Conservation (phyloP, 805 yeast species). For the Wickerhamomyces mucosus region DNA sequence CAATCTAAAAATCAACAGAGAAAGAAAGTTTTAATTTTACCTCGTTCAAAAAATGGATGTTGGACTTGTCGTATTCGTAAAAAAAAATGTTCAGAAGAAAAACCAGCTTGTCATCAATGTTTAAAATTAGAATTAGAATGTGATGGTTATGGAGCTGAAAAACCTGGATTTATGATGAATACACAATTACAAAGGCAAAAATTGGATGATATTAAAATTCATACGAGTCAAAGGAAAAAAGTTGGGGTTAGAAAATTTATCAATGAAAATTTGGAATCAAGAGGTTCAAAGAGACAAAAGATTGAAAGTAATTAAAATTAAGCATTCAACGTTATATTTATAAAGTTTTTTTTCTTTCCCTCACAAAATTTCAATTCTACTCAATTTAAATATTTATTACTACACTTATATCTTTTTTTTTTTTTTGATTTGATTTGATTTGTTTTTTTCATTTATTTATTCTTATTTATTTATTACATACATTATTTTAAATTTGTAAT, state of each 20-base stretch:
- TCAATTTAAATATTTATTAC: no score
- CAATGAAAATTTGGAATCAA: constrained; percentile 1
- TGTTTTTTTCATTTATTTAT: no score
- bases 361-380: no score
- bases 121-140: constrained; percentile 44
- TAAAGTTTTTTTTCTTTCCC: no score
- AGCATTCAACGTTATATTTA: no score
- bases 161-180: constrained; percentile 48
- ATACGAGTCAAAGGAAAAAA: constrained; percentile 31
- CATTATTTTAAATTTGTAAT: no score
- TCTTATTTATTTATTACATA: no score
- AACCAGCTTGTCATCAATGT: constrained; percentile 55
- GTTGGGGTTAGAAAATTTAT: constrained; percentile 26
- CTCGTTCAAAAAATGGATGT: constrained; percentile 53
- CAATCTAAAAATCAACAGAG: constrained; percentile 1
- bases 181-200: constrained; percentile 31
- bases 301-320: no score
- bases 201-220: constrained; percentile 41
- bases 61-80: constrained; percentile 74
- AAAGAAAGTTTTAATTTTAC: constrained; percentile 9
- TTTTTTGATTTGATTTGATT: no score
- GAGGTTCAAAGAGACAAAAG: no score
- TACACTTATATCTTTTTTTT: no score
- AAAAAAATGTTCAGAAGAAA: constrained; percentile 61
- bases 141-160: constrained; percentile 39